Percentiles rank a stretch among this genome's conserved stretches.
phyloP scores from a whole-genome alignment of 257 asterid species.

The Anisodus acutangulus region DNA sequence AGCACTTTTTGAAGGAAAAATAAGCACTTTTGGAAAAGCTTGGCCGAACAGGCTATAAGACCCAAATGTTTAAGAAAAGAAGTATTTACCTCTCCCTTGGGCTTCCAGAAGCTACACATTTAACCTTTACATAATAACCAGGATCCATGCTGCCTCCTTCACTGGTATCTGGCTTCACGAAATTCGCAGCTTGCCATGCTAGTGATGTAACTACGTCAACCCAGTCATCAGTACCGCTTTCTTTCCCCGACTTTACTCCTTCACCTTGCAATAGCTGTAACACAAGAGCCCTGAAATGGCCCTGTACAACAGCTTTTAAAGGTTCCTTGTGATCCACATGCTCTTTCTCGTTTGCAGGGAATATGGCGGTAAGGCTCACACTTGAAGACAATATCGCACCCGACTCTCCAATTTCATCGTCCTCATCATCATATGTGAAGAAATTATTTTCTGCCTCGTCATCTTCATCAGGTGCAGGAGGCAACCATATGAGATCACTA shows the following conservation, averaged over 20 bases:
- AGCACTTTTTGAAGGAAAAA: too few species aligned
- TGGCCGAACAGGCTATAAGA: background rate
- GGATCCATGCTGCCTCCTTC: conserved; percentile 99
- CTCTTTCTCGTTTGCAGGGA: conserved; percentile 49
- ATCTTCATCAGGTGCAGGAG: conserved; percentile 75
- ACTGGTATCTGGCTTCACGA: conserved; percentile 83
- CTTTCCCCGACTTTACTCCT: conserved; percentile 54
- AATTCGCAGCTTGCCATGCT: conserved; percentile 92
- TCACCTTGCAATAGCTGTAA: conserved; percentile 79
- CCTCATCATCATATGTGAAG: conserved; percentile 76
- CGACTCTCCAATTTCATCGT: conserved; percentile 69
- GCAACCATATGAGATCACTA: conserved; percentile 76
- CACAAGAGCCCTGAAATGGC: conserved; percentile 92
- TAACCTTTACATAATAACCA: conserved; percentile 79
- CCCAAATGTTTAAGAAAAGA: conserved; percentile 42
- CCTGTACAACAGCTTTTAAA: conserved; percentile 60
- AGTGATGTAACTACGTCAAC: conserved; percentile 65
- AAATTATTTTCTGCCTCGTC: conserved; percentile 60
- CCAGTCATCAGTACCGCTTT: conserved; percentile 62
- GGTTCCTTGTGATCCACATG: conserved; percentile 55
- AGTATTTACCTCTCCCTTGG: conserved; percentile 71
- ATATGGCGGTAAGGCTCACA: conserved; percentile 37
- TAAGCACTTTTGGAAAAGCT: too few species aligned
- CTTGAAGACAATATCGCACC: conserved; percentile 46
- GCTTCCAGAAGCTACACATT: conserved; percentile 89